Conservation (phyloP, 768 basidiomycete genomes). For the Phylloporus sp. region DNA sequence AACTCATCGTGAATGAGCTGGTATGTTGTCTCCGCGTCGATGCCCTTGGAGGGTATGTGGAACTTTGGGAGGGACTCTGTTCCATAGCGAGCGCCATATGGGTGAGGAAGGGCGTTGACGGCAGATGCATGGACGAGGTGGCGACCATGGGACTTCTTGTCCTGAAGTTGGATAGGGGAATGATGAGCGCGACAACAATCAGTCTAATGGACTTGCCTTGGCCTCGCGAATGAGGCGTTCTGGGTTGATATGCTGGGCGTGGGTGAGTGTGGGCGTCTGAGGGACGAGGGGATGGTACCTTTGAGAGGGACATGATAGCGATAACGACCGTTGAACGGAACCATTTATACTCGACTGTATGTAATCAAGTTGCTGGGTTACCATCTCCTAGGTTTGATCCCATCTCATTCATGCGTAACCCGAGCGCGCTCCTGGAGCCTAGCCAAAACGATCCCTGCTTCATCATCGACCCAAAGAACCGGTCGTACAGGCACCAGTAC, state of each 20-base stretch:
- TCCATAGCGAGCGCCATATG: constrained; percentile 63
- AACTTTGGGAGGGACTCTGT: constrained; percentile 72
- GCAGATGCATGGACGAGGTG: constrained; percentile 34
- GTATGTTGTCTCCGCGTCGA: constrained; percentile 47
- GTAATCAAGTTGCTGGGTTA: not conserved
- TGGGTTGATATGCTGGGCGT: constrained; percentile 58
- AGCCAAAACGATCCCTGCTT: constrained; percentile 37
- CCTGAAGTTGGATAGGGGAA: constrained; percentile 33
- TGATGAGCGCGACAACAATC: not conserved
- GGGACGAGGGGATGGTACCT: constrained; percentile 33
- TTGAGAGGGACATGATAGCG: constrained; percentile 54
- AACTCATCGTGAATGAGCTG: constrained; percentile 66
- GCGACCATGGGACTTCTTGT: constrained; percentile 39
- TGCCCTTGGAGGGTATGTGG: constrained; percentile 58
- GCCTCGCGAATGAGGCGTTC: constrained; percentile 59
- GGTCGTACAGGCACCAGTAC: constrained; percentile 65
- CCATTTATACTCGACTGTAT: not conserved
- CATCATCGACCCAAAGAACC: constrained; percentile 39
- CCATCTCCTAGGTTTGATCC: not conserved
- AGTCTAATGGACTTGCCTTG: constrained; percentile 17
- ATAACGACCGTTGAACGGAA: constrained; percentile 6
- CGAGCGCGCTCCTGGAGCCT: constrained; percentile 30
- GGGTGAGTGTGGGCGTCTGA: not conserved
- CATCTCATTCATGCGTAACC: constrained; percentile 14
- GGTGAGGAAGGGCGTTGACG: constrained; percentile 34